A percentile compares a stretch with the other conserved stretches of the same genome.
Evolutionary conservation across 2,329 filamentous ascomycete species (phyloP).

Genomic region (Chalara sp.): DNA sequence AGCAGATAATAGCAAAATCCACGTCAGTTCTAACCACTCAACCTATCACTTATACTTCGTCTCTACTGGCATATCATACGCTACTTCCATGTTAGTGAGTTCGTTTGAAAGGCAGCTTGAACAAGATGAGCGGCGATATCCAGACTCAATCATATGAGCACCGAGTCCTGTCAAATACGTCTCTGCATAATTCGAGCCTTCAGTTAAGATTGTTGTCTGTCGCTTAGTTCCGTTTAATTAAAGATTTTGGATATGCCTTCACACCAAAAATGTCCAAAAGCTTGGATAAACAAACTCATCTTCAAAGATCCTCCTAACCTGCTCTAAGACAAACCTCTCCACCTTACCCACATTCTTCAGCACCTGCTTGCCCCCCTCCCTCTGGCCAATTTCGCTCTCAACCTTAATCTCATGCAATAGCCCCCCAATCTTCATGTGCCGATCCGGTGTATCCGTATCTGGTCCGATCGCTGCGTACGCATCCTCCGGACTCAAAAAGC

Average conservation of each 20-base stretch:
- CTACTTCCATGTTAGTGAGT: too few relatives aligned
- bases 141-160: too few relatives aligned
- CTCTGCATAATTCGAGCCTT: too few relatives aligned
- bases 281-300: conserved; percentile 98
- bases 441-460: conserved; percentile 16
- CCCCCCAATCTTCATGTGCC: conserved; percentile 52
- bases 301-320: conserved; percentile 94
- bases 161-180: too few relatives aligned
- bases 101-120: too few relatives aligned
- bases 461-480: conserved; percentile 61
- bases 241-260: background rate
- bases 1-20: too few relatives aligned
- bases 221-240: too few relatives aligned
- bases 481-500: conserved; percentile 89
- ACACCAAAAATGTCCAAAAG: conserved; percentile 96
- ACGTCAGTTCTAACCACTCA: too few relatives aligned
- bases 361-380: conserved; percentile 86
- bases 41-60: too few relatives aligned
- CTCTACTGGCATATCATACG: too few relatives aligned
- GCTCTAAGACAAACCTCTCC: conserved; percentile 92
- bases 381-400: conserved; percentile 93
- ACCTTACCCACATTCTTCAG: conserved; percentile 98
- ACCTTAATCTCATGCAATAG: conserved; percentile 89
- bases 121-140: too few relatives aligned
- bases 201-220: too few relatives aligned